phyloP scores from a whole-genome alignment of 75 land plant genomes.

The Adiantum capillusveneris region DNA sequence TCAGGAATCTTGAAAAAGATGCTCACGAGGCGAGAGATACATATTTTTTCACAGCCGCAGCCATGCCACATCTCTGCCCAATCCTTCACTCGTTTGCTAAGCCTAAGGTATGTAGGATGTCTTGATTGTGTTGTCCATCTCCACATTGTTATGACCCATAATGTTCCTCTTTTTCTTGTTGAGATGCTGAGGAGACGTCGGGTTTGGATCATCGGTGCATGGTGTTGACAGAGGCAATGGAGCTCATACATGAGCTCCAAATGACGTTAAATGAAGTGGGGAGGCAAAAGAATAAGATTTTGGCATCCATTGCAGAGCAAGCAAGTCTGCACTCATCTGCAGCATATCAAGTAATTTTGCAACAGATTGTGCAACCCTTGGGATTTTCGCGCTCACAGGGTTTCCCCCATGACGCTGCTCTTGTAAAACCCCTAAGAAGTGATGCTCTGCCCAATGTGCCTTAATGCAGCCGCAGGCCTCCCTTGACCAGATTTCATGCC shows the following conservation, averaged over 20 bases:
- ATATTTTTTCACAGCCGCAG: conserved; percentile 30
- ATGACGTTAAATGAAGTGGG: conserved; percentile 12
- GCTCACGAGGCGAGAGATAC: conserved; percentile 25
- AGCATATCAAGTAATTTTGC: no score
- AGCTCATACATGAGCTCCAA: conserved; percentile 24
- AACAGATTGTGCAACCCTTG: no score
- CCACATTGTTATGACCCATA: no score
- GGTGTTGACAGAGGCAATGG: conserved; percentile 27
- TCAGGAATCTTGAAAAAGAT: neutral
- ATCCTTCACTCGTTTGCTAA: conserved; percentile 20
- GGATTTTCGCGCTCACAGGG: no score
- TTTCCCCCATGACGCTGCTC: no score
- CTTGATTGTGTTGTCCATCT: no score
- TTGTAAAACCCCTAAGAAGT: no score
- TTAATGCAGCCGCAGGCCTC: no score
- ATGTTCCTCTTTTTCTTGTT: no score
- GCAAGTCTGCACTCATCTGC: neutral
- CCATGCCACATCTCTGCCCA: conserved; percentile 31
- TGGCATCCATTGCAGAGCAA: neutral
- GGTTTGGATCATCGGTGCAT: conserved; percentile 23
- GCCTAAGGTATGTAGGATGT: neutral
- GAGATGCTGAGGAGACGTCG: no score
- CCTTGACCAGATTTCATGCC: no score
- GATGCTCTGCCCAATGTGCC: no score
- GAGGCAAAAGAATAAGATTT: conserved; percentile 9